These are phyloP conservation scores for Rubus parviflorus DNA, from an alignment of 306 rosid genomes.

Conservation along the genomic window DNA sequence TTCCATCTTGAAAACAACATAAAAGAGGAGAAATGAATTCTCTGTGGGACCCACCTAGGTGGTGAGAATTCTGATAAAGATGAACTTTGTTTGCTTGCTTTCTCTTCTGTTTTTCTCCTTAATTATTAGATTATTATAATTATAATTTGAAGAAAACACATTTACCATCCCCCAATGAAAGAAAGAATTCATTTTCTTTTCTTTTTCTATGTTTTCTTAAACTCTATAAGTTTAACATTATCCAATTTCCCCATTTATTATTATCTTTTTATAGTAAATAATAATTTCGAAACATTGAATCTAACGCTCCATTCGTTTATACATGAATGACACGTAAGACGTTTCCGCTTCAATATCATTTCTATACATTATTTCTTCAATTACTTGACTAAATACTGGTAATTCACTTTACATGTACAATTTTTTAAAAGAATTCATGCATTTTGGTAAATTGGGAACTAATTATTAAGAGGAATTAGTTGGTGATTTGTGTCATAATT, in stretches of 20 bases:
- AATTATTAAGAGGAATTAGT: background rate
- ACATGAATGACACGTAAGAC: background rate
- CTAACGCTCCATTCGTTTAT: background rate
- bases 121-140: too few relatives aligned
- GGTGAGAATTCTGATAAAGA: background rate
- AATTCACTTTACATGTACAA: background rate
- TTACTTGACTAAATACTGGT: background rate
- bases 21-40: background rate
- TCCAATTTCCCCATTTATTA: background rate
- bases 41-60: background rate
- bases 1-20: background rate
- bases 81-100: background rate
- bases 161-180: background rate
- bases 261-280: background rate
- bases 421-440: background rate
- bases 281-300: background rate
- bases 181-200: background rate
- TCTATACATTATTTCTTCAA: background rate
- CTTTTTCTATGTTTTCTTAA: background rate
- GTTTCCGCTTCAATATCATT: background rate
- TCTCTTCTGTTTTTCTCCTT: background rate
- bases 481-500: background rate
- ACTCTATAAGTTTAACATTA: background rate
- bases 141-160: too few relatives aligned
- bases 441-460: background rate